Evolutionary conservation across 768 basidiomycete species (phyloP), one percentile per base, ranked within the genome.

Genomic region (Russula sp.): DNA sequence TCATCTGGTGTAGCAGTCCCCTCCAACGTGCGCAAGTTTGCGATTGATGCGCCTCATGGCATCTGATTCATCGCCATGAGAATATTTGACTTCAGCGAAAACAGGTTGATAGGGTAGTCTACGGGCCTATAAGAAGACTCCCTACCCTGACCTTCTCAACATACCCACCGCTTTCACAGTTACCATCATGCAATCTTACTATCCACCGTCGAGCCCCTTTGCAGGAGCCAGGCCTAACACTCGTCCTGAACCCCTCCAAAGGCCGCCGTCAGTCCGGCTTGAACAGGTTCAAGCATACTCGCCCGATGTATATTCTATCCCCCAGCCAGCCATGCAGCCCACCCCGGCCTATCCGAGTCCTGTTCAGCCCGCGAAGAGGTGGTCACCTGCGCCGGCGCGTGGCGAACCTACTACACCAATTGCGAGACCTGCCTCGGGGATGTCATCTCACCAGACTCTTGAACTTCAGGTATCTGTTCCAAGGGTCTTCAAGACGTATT

Each of bases 171-270:
- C 39, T 39, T 22, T 55, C 40, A 35, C 63, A 48, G 52, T 22
- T 31, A 59, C 47, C 14, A 60, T 10, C 32, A 64, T 64, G 63
- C 27, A 45, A 18, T 35, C 54, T 22, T 45, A 60, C 48, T 64
- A 64, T 55, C 54, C 34, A 37, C 32, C 55, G 18, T 42, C 63
- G 13, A 55, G 40, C 9, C 58, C 63, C 52, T 59, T 59, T 22
- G 4, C 57, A 49, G 51, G 47, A 55, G 51, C 31, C 20, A 20
- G 18, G 20, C 34, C 31, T 34, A 35, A n/a, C 45, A 1, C 39
- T n/a, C 48, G 58, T 51, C 20, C 47, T n/a, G 63, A 64, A 1
- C 10, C 37, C 39, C 9, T 32, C 34, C 57, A 53, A 35, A 40
- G 52, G 7, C 57, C 47, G n/a, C 13, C 52, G 18, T 48, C 57